Base-by-base conservation (phyloP, 768 basidiomycete species). In the Kondoa malvinella region DNA sequence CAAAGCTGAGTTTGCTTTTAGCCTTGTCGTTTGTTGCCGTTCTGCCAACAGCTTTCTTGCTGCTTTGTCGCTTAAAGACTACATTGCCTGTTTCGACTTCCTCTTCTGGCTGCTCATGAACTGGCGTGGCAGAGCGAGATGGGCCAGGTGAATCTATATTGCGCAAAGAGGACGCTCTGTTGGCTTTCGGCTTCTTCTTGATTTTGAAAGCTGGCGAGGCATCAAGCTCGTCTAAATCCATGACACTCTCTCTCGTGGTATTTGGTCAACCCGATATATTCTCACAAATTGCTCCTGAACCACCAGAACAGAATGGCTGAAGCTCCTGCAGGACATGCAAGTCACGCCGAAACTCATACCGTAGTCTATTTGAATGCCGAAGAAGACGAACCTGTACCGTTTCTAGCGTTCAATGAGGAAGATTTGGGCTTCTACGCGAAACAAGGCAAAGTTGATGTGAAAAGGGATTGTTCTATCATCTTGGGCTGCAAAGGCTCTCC, bases 31-130 rank as follows among this genome's bases (percentile, higher is more conserved):
- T 66, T 32, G 56, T 71, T 12, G 69, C 65, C 3, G 67, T 31
- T 0, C 70, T 70, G 1, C 59, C 66, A 0, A 69, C 61, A n/a
- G 70, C 68, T 63, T 71, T 72, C 62, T 72, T 72, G 25, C 67
- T 63, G 21, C 68, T 34, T 3, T 30, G 40, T 4, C 68, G n/a
- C 15, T 70, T 60, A 25, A 72, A 68, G 1, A 67, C 64, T 15
- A 67, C 66, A 59, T 66, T 68, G 3, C 72, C 72, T 1, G 30
- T 67, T 1, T 60, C 68, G 21, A 69, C 68, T 0, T 40, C 62
- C 26, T 32, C 61, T 12, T 3, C 64, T 0, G 4, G 2, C 27
- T 32, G 0, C 4, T 15, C 15, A 33, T 32, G 3, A 21, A 50
- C 21, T 50, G 40, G 40, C 8, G 40, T 50, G 8, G 40, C 8